Conservation (phyloP, 257 asterid species). For the Gentiana dahurica region DNA sequence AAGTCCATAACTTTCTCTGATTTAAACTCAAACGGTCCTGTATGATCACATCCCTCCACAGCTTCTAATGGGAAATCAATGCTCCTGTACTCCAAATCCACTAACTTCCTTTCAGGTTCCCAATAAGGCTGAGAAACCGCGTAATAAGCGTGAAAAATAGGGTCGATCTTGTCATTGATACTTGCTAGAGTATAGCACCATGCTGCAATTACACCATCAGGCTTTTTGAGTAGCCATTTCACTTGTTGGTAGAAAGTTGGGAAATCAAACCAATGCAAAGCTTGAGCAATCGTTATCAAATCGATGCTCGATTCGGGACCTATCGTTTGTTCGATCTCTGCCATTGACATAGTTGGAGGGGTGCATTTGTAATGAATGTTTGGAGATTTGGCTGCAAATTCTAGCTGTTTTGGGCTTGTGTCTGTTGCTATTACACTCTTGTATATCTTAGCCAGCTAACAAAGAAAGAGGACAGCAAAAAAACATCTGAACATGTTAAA, state of each 20-base stretch:
- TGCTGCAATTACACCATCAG: conserved; percentile 60
- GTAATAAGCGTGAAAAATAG: conserved; percentile 25
- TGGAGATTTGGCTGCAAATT: conserved; percentile 39
- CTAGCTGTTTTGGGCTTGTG: conserved; percentile 57
- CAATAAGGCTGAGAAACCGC: conserved; percentile 24
- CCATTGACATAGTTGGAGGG: conserved; percentile 36
- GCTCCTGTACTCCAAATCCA: conserved; percentile 5
- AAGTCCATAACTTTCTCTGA: conserved; percentile 50
- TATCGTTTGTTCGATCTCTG: conserved; percentile 30
- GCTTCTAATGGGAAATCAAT: conserved; percentile 62
- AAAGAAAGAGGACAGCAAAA: neutral
- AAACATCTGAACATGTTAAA: neutral
- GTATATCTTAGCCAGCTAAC: conserved; percentile 45
- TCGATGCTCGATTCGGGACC: conserved; percentile 39
- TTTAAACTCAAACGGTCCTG: conserved; percentile 47
- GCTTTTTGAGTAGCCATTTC: conserved; percentile 45
- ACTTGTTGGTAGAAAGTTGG: conserved; percentile 50
- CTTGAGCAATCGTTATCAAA: conserved; percentile 50
- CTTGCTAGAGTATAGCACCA: conserved; percentile 68
- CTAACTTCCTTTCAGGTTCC: conserved; percentile 14
- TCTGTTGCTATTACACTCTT: conserved; percentile 56
- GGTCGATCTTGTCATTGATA: conserved; percentile 32
- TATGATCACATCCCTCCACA: conserved; percentile 38
- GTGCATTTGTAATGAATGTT: conserved; percentile 53
- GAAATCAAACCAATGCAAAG: conserved; percentile 74